Percentiles rank a stretch among this genome's conserved stretches.
phyloP scores from a whole-genome alignment of 805 yeast species.

The Candida nonsorbophila region DNA sequence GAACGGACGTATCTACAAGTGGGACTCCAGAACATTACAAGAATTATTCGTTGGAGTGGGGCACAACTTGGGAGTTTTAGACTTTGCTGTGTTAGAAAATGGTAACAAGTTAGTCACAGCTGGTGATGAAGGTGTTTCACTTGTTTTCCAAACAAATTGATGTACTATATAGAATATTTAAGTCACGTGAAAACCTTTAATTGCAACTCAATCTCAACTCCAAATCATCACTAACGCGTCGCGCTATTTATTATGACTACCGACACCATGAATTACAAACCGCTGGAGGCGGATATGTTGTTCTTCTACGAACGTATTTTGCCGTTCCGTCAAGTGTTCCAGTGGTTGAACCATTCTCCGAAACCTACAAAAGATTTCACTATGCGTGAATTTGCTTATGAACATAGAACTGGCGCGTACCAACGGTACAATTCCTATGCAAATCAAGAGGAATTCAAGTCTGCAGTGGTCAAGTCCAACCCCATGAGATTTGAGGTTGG shows the following conservation, averaged over 20 bases:
- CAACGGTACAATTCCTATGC: constrained; percentile 80
- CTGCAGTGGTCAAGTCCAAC: constrained; percentile 63
- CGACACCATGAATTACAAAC: constrained; percentile 11
- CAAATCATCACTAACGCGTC: background rate
- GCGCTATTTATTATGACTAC: constrained; percentile 1
- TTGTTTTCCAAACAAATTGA: constrained; percentile 44
- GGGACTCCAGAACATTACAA: constrained; percentile 86
- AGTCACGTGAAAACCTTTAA: background rate
- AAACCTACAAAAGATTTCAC: constrained; percentile 71
- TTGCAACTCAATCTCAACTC: background rate
- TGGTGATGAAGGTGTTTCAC: constrained; percentile 93
- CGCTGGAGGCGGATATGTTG: constrained; percentile 59
- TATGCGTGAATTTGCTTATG: constrained; percentile 91
- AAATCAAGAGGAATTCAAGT: constrained; percentile 65
- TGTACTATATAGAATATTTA: background rate
- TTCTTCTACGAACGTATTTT: constrained; percentile 65
- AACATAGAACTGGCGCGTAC: constrained; percentile 80
- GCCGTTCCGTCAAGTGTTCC: constrained; percentile 76
- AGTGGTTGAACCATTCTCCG: constrained; percentile 86
- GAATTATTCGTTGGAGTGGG: constrained; percentile 79
- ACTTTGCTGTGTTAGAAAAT: constrained; percentile 63
- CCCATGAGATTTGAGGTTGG: constrained; percentile 96
- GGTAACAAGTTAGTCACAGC: constrained; percentile 80
- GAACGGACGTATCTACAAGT: constrained; percentile 81
- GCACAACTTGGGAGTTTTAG: constrained; percentile 91